Conservation (phyloP, 1,284 basidiomycete species). For the Cryptococcus sp. region DNA sequence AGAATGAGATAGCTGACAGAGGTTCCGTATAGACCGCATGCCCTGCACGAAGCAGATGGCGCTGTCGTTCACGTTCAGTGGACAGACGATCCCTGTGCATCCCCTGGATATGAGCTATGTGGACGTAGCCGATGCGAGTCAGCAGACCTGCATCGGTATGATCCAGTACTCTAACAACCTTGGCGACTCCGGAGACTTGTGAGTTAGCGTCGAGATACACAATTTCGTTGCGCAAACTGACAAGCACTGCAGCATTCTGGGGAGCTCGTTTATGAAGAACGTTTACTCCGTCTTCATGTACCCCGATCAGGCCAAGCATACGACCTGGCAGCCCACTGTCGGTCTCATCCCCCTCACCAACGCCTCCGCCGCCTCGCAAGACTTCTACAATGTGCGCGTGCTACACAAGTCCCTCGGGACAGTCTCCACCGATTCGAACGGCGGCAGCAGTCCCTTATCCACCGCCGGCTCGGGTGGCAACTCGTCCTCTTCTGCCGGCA, state of each 20-base stretch:
- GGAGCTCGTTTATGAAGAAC: slow-evolving; percentile 48
- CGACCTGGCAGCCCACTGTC: slow-evolving; percentile 44
- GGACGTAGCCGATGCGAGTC: slow-evolving; percentile 34
- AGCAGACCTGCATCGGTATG: slow-evolving; percentile 42
- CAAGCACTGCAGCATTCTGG: slow-evolving; percentile 33
- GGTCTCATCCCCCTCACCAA: slow-evolving; percentile 45
- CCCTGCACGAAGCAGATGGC: slow-evolving; percentile 43
- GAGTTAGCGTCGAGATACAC: slow-evolving; percentile 5
- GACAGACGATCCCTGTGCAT: slow-evolving; percentile 37
- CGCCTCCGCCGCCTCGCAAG: slow-evolving; percentile 36
- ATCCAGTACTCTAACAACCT: slow-evolving; percentile 40
- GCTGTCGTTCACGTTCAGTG: slow-evolving; percentile 41
- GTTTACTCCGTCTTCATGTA: slow-evolving; percentile 49
- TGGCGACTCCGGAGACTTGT: slow-evolving; percentile 41
- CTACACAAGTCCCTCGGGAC: slow-evolving; percentile 32
- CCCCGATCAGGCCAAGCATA: slow-evolving; percentile 33
- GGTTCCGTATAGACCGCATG: slow-evolving; percentile 37
- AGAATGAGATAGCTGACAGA: slow-evolving; percentile 6
- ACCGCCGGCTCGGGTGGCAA: not conserved
- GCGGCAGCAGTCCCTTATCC: slow-evolving; percentile 8
- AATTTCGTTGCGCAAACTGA: slow-evolving; percentile 1
- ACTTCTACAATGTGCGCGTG: slow-evolving; percentile 47
- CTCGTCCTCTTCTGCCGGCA: slow-evolving; percentile 2
- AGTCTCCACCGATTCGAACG: slow-evolving; percentile 30
- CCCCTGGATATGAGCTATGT: slow-evolving; percentile 48